Conservation (phyloP, 805 yeast genomes). For the Zygotorulaspora sp. region DNA sequence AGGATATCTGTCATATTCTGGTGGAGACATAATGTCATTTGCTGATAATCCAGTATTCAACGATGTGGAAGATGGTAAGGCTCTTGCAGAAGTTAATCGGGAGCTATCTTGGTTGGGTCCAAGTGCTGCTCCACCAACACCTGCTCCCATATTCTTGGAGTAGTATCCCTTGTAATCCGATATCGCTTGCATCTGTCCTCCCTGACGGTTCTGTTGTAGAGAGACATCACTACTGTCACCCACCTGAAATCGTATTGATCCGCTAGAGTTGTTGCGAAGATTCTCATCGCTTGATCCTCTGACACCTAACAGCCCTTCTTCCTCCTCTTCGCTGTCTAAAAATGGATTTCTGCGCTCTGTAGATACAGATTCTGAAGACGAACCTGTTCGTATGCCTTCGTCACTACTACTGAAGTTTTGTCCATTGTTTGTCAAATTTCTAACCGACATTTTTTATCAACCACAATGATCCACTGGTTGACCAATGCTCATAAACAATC, state of each 20-base stretch:
- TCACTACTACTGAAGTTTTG: slow-evolving; percentile 11
- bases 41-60: slow-evolving; percentile 14
- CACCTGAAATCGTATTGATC: slow-evolving; percentile 10
- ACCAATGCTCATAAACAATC: not conserved
- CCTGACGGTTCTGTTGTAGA: slow-evolving; percentile 6
- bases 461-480: not conserved
- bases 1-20: slow-evolving; percentile 67
- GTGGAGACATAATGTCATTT: slow-evolving; percentile 39
- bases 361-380: slow-evolving; percentile 4
- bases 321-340: slow-evolving; percentile 17
- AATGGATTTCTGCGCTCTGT: slow-evolving; percentile 15
- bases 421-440: slow-evolving; percentile 22
- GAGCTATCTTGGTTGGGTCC: slow-evolving; percentile 5
- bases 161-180: slow-evolving; percentile 34
- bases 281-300: slow-evolving; percentile 1
- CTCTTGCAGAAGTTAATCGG: slow-evolving; percentile 9
- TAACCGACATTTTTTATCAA: slow-evolving; percentile 16
- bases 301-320: slow-evolving; percentile 5
- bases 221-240: slow-evolving; percentile 13
- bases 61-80: slow-evolving; percentile 18
- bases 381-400: slow-evolving; percentile 3
- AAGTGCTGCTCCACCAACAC: slow-evolving; percentile 4
- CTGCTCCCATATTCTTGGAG: slow-evolving; percentile 20
- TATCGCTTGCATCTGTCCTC: slow-evolving; percentile 9
- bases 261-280: slow-evolving; percentile 10